phyloP scores from a whole-genome alignment of 495 filamentous ascomycete species.

The Talaromyces thailandensis region DNA sequence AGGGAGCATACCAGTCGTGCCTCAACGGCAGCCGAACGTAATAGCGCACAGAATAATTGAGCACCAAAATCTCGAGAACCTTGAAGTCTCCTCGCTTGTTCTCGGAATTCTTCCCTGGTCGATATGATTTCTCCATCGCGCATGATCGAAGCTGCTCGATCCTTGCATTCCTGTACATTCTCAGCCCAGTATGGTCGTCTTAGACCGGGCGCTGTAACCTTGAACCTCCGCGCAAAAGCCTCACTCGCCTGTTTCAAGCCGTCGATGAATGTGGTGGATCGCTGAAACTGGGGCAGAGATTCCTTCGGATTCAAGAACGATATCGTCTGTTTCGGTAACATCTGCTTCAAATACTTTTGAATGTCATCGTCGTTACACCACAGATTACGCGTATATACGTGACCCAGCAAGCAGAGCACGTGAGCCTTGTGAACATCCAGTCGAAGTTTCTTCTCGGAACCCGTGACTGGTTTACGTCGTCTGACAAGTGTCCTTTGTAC shows the following conservation, averaged over 20 bases:
- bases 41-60: conserved; percentile 79
- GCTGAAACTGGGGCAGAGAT: conserved; percentile 57
- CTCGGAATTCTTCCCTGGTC: conserved; percentile 61
- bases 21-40: conserved; percentile 69
- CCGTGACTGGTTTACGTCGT: conserved; percentile 54
- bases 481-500: conserved; percentile 20
- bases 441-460: conserved; percentile 60
- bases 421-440: conserved; percentile 81
- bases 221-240: conserved; percentile 59
- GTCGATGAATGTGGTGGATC: conserved; percentile 63
- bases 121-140: conserved; percentile 32
- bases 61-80: conserved; percentile 87
- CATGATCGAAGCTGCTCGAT: conserved; percentile 39
- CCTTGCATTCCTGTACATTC: conserved; percentile 46
- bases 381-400: conserved; percentile 64
- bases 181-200: conserved; percentile 65
- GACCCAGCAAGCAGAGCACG: conserved; percentile 68
- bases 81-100: conserved; percentile 51
- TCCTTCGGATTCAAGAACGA: conserved; percentile 55
- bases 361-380: conserved; percentile 79
- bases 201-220: conserved; percentile 60
- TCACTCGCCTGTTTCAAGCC: conserved; percentile 62
- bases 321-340: conserved; percentile 52
- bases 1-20: conserved; percentile 90
- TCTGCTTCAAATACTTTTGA: conserved; percentile 49